Evolutionary conservation across 2,329 filamentous ascomycete species (phyloP).

Genomic region (Apiospora sp.): DNA sequence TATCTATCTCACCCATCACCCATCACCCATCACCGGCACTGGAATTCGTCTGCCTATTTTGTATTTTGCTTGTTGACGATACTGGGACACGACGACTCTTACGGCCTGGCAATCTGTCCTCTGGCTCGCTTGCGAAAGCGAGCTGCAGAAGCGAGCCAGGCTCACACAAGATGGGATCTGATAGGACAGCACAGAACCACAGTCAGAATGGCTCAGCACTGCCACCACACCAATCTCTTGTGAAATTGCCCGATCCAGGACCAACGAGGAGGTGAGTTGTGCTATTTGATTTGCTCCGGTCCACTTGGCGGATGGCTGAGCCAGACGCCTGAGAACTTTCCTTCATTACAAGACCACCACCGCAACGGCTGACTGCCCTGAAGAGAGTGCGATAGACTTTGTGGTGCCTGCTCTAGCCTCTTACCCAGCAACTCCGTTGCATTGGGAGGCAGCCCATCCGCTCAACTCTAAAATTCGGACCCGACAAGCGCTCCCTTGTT

Average conservation of each 20-base stretch:
- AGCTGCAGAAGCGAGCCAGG: neutral
- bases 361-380: neutral
- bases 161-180: neutral
- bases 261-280: constrained; percentile 10
- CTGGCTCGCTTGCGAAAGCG: constrained; percentile 15
- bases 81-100: neutral
- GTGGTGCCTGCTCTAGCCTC: neutral
- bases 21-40: neutral
- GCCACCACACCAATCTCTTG: constrained; percentile 15
- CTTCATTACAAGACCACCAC: constrained; percentile 3
- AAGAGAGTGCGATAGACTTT: constrained; percentile 3
- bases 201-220: constrained; percentile 7
- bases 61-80: neutral
- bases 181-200: neutral
- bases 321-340: constrained; percentile 9
- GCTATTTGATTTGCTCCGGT: constrained; percentile 12
- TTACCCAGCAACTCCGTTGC: neutral
- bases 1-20: neutral
- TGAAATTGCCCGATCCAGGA: constrained; percentile 21
- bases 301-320: constrained; percentile 21
- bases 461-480: constrained; percentile 17
- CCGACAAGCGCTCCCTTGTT: neutral
- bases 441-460: constrained; percentile 16
- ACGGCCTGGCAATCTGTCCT: constrained; percentile 5
- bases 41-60: constrained; percentile 9